These are phyloP conservation scores for Ceratopteris richardii DNA, from an alignment of 75 land plant species.

Conservation along the genomic window DNA sequence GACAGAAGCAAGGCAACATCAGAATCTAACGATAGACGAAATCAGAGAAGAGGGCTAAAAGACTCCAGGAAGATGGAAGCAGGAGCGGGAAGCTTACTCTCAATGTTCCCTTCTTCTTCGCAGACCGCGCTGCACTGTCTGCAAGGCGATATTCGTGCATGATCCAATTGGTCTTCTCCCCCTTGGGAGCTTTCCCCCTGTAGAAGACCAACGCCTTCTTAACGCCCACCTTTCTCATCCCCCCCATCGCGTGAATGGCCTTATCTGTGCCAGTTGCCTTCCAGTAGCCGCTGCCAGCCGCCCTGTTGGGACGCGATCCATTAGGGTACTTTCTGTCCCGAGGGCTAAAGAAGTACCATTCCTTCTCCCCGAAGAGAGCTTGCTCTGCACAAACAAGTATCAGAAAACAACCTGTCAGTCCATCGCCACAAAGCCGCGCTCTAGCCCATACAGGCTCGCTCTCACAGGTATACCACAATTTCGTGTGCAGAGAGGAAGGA, in stretches of 20 bases:
- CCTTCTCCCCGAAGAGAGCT: slow-evolving; percentile 36
- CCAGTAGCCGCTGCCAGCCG: slow-evolving; percentile 41
- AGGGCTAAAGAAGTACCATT: slow-evolving; percentile 47
- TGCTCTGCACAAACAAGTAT: slow-evolving; percentile 19
- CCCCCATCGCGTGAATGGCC: slow-evolving; percentile 28
- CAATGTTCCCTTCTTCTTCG: slow-evolving; percentile 27
- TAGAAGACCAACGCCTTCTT: slow-evolving; percentile 45
- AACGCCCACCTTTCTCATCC: slow-evolving; percentile 27
- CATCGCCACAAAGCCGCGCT: neutral
- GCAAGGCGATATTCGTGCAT: slow-evolving; percentile 45
- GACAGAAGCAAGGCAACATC: neutral
- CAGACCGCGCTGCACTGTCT: slow-evolving; percentile 18
- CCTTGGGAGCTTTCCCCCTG: slow-evolving; percentile 41
- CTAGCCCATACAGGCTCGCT: too few species aligned
- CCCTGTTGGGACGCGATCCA: slow-evolving; percentile 39
- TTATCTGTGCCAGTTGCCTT: slow-evolving; percentile 45
- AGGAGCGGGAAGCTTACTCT: slow-evolving; percentile 29
- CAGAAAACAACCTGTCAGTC: neutral
- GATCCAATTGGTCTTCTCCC: slow-evolving; percentile 42
- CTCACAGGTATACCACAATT: too few species aligned
- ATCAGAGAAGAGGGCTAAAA: neutral
- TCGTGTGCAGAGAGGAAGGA: too few species aligned
- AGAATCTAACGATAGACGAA: neutral
- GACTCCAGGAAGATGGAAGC: neutral
- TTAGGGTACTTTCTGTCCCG: slow-evolving; percentile 42